Base-by-base conservation (phyloP, 2,329 filamentous ascomycete species). In the Arthrobotrys musiformis region DNA sequence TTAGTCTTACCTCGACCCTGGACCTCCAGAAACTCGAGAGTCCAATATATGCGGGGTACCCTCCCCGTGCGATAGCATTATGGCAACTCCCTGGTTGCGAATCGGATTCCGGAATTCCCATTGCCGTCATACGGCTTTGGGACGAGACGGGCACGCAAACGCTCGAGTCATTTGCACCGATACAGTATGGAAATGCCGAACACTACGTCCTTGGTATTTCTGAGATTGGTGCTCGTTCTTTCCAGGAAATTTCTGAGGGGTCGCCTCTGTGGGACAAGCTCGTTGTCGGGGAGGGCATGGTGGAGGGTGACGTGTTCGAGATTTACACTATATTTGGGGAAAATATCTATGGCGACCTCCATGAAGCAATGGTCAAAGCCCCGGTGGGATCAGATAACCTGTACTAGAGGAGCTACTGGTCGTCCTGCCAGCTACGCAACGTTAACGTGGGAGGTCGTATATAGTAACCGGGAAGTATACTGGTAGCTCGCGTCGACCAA, bases 81-180 rank as follows among this genome's bases (percentile, higher is more conserved):
- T 60, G 26, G 28, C 40, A 58, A 8, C 19, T 19, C 6, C 35
- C 26, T 11, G 33, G 46, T 22, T 69, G 64, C 24, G 9, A n/a
- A 6, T 13, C 40, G 4, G 13, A 50, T 2, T n/a, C 1, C 8
- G 64, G 35, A 2, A 2, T 15, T 2, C 64, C 64, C 15, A 24
- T 60, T 9, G 64, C 35, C 2, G 50, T 69, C 22, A 26, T 69
- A 17, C 33, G 35, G 17, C 24, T 69, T 9, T 69, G 64, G 64
- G 35, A 48, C 15, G 50, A 69, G 17, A 69, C 64, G n/a, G 64
- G 64, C 1, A 69, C 64, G 0, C 64, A 69, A 30, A 58, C 30
- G 8, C 62, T 67, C 6, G 17, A 52, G 2, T 52, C 62, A 11
- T 67, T 67, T 28, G 4, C 17, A 24, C 42, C 9, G 33, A 33